Evolutionary conservation across 1,284 basidiomycete genomes (phyloP).

Genomic region (Ceratobasidium sp.): DNA sequence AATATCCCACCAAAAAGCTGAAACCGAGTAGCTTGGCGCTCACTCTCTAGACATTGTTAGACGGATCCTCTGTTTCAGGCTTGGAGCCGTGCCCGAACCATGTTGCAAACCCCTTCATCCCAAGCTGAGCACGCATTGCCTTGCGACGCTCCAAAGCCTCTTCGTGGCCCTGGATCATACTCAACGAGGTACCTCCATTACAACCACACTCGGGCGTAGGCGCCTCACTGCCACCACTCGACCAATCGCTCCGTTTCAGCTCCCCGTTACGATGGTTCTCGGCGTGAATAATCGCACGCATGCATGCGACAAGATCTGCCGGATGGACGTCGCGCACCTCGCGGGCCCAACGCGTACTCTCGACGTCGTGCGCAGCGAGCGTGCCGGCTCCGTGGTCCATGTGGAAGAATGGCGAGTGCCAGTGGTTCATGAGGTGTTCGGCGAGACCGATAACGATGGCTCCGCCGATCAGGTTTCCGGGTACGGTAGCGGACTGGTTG

Average conservation of each 20-base stretch:
- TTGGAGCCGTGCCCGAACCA: constrained; percentile 39
- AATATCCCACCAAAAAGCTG: no score
- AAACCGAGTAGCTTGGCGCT: neutral
- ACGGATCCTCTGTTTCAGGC: constrained; percentile 20
- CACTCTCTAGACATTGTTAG: constrained; percentile 7
- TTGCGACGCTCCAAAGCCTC: constrained; percentile 36
- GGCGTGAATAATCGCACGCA: constrained; percentile 32
- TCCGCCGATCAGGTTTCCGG: constrained; percentile 51
- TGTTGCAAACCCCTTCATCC: constrained; percentile 38
- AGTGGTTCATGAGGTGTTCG: constrained; percentile 52
- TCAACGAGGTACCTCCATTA: constrained; percentile 19
- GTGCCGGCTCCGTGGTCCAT: constrained; percentile 26
- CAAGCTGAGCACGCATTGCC: constrained; percentile 36
- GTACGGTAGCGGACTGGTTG: constrained; percentile 51
- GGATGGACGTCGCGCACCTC: constrained; percentile 35
- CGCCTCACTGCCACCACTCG: neutral
- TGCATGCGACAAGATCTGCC: constrained; percentile 39
- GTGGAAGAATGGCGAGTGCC: constrained; percentile 48
- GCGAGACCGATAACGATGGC: constrained; percentile 50
- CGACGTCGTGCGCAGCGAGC: constrained; percentile 45
- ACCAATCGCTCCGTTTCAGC: neutral
- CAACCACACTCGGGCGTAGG: neutral
- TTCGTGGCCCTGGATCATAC: constrained; percentile 31
- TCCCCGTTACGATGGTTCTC: constrained; percentile 12
- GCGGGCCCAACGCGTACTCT: constrained; percentile 43